Percentiles rank a stretch among this genome's conserved stretches.
phyloP scores from a whole-genome alignment of 345 rosid genomes.

The Angophora floribunda region DNA sequence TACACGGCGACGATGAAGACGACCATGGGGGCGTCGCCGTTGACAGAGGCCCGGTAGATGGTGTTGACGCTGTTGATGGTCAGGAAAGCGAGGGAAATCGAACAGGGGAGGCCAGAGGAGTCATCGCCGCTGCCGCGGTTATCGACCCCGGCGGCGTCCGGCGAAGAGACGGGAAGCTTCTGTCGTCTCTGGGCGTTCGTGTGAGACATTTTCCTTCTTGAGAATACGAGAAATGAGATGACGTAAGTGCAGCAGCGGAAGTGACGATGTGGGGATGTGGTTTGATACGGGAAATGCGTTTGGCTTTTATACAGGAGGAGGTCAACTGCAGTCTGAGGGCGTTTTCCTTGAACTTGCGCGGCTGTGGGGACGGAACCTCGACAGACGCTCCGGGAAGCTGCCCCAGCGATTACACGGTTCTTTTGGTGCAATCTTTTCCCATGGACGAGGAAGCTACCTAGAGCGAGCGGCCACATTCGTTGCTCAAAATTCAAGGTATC shows the following conservation, averaged over 20 bases:
- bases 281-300: not conserved
- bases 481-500: too few relatives aligned
- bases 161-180: not conserved
- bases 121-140: not conserved
- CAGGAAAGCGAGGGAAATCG: not conserved
- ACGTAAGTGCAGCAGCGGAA: not conserved
- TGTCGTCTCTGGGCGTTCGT: not conserved
- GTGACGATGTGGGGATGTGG: not conserved
- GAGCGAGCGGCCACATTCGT: too few relatives aligned
- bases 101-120: not conserved
- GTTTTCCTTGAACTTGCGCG: not conserved
- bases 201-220: not conserved
- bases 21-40: not conserved
- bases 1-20: not conserved
- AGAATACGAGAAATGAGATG: not conserved
- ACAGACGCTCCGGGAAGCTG: too few relatives aligned
- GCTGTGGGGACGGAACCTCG: too few relatives aligned
- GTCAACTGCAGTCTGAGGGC: not conserved
- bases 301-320: not conserved
- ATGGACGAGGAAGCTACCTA: not conserved
- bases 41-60: not conserved
- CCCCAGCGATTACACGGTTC: not conserved
- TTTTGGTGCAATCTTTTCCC: not conserved
- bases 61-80: not conserved
- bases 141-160: not conserved